A percentile compares a stretch with the other conserved stretches of the same genome.
These are phyloP conservation scores for Haematococcus lacustris DNA, from an alignment of 139 green algal species.

Conservation along the genomic window DNA sequence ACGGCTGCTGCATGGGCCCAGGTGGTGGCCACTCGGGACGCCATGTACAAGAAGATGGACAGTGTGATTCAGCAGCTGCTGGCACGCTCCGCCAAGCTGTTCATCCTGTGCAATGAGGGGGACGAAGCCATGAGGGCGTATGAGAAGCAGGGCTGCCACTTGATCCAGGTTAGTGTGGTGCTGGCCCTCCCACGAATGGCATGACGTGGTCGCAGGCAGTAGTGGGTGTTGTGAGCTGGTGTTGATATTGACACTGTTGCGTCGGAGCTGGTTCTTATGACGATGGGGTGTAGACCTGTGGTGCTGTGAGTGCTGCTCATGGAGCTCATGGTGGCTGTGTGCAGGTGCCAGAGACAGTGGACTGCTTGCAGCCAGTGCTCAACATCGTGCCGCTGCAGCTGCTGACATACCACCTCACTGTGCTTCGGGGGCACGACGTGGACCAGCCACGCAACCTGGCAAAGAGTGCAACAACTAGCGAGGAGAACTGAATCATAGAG, in stretches of 20 bases:
- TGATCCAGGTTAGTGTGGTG: slow-evolving; percentile 52
- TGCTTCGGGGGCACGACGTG: slow-evolving; percentile 87
- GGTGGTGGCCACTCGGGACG: slow-evolving; percentile 15
- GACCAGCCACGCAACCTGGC: slow-evolving; percentile 97
- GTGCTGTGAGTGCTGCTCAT: too few relatives aligned
- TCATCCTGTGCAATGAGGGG: slow-evolving; percentile 83
- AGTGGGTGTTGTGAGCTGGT: too few relatives aligned
- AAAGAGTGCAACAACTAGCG: slow-evolving; percentile 81
- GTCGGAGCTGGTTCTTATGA: too few relatives aligned
- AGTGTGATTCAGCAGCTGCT: slow-evolving; percentile 86
- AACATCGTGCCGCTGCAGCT: slow-evolving; percentile 97
- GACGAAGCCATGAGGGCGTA: slow-evolving; percentile 38
- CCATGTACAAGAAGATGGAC: slow-evolving; percentile 85
- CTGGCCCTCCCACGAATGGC: too few relatives aligned
- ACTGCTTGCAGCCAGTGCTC: slow-evolving; percentile 87
- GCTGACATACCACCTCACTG: slow-evolving; percentile 89
- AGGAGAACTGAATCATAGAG: too few relatives aligned
- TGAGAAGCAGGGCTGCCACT: slow-evolving; percentile 32
- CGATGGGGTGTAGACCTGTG: too few relatives aligned
- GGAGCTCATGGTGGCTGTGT: too few relatives aligned
- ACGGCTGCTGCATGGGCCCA: too few relatives aligned
- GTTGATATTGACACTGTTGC: too few relatives aligned
- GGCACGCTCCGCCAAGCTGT: slow-evolving; percentile 61
- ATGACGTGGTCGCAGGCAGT: too few relatives aligned
- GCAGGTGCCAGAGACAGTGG: slow-evolving; percentile 63